Percentiles rank a stretch among this genome's conserved stretches.
Conservation (phyloP, 163 green algal species). For the Scenedesmus sp. region DNA sequence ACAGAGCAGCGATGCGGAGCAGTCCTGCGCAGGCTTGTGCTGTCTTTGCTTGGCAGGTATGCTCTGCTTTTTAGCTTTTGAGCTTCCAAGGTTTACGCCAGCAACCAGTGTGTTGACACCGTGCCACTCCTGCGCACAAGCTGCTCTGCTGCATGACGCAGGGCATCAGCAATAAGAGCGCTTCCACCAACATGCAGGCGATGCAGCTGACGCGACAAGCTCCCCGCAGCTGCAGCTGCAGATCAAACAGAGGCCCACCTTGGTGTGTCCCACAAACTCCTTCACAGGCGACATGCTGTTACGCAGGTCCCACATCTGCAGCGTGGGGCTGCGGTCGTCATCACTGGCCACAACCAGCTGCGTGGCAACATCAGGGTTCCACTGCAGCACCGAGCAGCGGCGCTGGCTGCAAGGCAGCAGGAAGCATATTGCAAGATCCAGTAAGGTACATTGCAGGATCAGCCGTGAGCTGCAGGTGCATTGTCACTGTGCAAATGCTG, state of each 20-base stretch:
- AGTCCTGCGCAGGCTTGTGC: too few relatives aligned
- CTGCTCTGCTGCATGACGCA: too few relatives aligned
- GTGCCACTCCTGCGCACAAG: not conserved
- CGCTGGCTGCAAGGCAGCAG: constrained; percentile 65
- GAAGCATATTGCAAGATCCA: not conserved
- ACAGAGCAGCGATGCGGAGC: too few relatives aligned
- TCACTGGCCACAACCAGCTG: constrained; percentile 97
- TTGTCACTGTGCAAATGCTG: too few relatives aligned
- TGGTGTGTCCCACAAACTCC: constrained; percentile 86
- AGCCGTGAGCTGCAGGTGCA: too few relatives aligned
- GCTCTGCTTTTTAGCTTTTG: too few relatives aligned
- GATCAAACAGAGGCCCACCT: constrained; percentile 57
- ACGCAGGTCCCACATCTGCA: constrained; percentile 98
- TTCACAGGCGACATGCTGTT: constrained; percentile 90
- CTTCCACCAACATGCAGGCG: not conserved
- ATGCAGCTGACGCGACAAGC: not conserved
- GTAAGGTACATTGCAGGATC: not conserved
- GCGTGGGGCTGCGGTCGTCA: constrained; percentile 91
- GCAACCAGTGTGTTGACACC: too few relatives aligned
- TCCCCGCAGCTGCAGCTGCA: not conserved
- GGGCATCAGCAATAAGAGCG: not conserved
- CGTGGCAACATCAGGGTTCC: constrained; percentile 94
- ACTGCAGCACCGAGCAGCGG: constrained; percentile 87
- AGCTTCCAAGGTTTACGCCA: too few relatives aligned
- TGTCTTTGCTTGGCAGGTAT: too few relatives aligned